A percentile compares a stretch with the other conserved stretches of the same genome.
Conservation (phyloP, 1,139 yeast genomes). For the Taphrina betulina region DNA sequence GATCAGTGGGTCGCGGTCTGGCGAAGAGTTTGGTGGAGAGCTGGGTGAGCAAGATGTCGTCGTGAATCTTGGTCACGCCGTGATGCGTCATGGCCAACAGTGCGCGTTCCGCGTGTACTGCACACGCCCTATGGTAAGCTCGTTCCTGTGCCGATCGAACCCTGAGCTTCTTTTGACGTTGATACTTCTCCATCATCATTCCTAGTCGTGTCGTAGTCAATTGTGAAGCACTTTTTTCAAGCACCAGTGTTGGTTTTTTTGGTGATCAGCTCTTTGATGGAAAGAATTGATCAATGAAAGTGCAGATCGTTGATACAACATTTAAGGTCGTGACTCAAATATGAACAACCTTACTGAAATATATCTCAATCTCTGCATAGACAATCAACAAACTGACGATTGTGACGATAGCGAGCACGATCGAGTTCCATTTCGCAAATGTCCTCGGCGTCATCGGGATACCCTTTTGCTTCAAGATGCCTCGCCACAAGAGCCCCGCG, state of each 20-base stretch:
- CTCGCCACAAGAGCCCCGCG: constrained; percentile 32
- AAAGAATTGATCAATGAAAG: too few relatives aligned
- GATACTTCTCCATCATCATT: too few relatives aligned
- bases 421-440: constrained; percentile 29
- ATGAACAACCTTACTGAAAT: constrained; percentile 32
- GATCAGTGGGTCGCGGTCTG: not conserved
- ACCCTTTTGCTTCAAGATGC: constrained; percentile 24
- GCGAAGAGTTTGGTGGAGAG: too few relatives aligned
- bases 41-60: not conserved
- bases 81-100: not conserved
- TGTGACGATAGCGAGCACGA: constrained; percentile 5
- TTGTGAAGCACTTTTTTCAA: too few relatives aligned
- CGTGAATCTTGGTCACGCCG: not conserved
- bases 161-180: not conserved
- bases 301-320: too few relatives aligned
- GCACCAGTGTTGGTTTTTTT: too few relatives aligned
- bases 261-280: too few relatives aligned
- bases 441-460: constrained; percentile 15
- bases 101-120: too few relatives aligned
- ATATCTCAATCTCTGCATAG: constrained; percentile 30
- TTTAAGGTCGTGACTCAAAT: too few relatives aligned
- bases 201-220: too few relatives aligned
- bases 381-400: constrained; percentile 23
- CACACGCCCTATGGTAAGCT: too few relatives aligned
- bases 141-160: not conserved